phyloP scores from a whole-genome alignment of 345 rosid species.

The Aquilaria sinensis region DNA sequence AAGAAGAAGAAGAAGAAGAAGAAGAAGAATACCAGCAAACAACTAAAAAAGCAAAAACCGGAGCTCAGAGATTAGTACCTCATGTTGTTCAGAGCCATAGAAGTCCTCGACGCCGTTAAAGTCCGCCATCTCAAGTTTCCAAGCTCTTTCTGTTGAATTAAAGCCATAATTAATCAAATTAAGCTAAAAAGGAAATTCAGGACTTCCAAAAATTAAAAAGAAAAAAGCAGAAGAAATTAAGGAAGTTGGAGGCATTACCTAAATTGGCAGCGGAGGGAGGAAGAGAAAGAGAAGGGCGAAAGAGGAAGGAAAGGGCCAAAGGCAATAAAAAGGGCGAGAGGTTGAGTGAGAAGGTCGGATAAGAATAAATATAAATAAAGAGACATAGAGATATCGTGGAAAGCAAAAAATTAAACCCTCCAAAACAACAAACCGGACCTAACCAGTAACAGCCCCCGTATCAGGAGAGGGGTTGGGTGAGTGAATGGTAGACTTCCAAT shows the following conservation, averaged over 20 bases:
- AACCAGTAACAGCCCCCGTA: background rate
- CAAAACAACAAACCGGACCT: background rate
- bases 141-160: constrained; percentile 5
- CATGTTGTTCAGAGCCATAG: constrained; percentile 28
- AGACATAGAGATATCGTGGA: background rate
- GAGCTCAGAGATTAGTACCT: constrained; percentile 22
- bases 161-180: background rate
- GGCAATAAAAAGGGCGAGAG: background rate
- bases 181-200: too few relatives aligned
- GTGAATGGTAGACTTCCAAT: background rate
- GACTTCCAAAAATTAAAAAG: too few relatives aligned
- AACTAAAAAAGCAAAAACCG: background rate
- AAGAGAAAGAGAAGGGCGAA: constrained; percentile 10
- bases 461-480: background rate
- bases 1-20: too few relatives aligned
- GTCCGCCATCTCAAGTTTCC: constrained; percentile 36
- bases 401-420: background rate
- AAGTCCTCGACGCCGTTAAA: constrained; percentile 36
- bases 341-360: constrained; percentile 31
- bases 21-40: too few relatives aligned
- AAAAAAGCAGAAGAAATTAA: background rate
- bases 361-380: constrained; percentile 20
- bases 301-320: background rate
- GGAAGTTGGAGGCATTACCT: constrained; percentile 24
- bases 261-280: constrained; percentile 26